Percentiles rank a stretch among this genome's conserved stretches.
Evolutionary conservation across 225 moss, liverwort and hornwort species (phyloP).

Genomic region (Lunularia cruciata): DNA sequence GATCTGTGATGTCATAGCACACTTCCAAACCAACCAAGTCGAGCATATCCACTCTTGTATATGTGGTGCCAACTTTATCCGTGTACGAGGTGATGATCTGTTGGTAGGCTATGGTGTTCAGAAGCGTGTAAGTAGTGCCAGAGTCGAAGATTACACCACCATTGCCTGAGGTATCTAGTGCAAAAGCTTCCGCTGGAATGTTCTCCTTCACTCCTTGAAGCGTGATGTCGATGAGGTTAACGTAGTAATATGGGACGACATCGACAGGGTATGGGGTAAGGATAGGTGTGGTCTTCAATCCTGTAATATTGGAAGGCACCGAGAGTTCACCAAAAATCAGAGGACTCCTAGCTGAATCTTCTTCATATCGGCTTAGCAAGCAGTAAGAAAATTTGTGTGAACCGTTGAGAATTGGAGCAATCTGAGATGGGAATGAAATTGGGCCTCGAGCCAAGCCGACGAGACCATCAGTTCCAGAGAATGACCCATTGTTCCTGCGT

Average conservation of each 20-base stretch:
- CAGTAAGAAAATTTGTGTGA: slow-evolving; percentile 35
- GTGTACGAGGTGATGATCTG: background rate
- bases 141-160: slow-evolving; percentile 43
- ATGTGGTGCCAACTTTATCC: background rate
- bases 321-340: slow-evolving; percentile 36
- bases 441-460: slow-evolving; percentile 40
- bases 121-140: slow-evolving; percentile 34
- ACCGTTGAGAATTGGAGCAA: slow-evolving; percentile 24
- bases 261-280: slow-evolving; percentile 15
- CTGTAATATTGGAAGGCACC: slow-evolving; percentile 20
- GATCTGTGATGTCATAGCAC: slow-evolving; percentile 33
- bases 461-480: slow-evolving; percentile 23
- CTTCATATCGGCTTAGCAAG: background rate
- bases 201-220: background rate
- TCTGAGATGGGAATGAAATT: slow-evolving; percentile 31
- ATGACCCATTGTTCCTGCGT: slow-evolving; percentile 25
- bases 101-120: slow-evolving; percentile 21
- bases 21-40: slow-evolving; percentile 4
- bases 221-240: slow-evolving; percentile 21
- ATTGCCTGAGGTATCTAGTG: slow-evolving; percentile 5
- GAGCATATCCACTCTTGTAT: background rate
- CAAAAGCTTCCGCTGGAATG: slow-evolving; percentile 28
- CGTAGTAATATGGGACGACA: slow-evolving; percentile 32
- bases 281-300: slow-evolving; percentile 3
- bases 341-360: slow-evolving; percentile 15